Evolutionary conservation across 2,329 filamentous ascomycete genomes (phyloP).

Genomic region (Sporothrix inflata): DNA sequence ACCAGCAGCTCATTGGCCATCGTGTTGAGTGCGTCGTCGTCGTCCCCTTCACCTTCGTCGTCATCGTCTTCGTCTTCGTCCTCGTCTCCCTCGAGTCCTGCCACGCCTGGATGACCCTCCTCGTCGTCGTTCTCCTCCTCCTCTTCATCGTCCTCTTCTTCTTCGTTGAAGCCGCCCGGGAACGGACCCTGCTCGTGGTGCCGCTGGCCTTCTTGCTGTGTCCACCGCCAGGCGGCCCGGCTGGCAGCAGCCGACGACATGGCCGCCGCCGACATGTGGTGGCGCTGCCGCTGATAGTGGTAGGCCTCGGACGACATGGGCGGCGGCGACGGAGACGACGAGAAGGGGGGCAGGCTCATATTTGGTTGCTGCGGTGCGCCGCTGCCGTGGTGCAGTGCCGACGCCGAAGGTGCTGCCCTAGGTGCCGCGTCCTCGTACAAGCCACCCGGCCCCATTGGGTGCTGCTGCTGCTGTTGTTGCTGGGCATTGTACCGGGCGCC

Average conservation of each 20-base stretch:
- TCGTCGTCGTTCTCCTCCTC: background rate
- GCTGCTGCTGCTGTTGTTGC: constrained; percentile 4
- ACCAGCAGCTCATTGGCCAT: constrained; percentile 8
- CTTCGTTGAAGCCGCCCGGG: constrained; percentile 34
- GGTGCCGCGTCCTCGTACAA: background rate
- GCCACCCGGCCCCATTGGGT: background rate
- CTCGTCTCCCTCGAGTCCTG: background rate
- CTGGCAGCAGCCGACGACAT: constrained; percentile 27
- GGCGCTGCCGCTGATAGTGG: constrained; percentile 25
- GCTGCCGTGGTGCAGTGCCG: background rate
- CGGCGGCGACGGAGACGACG: constrained; percentile 25
- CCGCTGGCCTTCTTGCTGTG: constrained; percentile 29
- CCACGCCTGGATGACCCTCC: background rate
- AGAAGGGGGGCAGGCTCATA: constrained; percentile 6
- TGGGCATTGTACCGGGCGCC: no score
- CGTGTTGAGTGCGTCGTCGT: background rate
- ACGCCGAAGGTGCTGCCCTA: background rate
- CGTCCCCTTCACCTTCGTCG: background rate
- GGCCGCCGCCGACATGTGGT: constrained; percentile 27
- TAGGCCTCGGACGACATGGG: constrained; percentile 17
- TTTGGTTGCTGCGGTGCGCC: background rate
- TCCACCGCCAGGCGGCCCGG: constrained; percentile 23
- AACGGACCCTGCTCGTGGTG: constrained; percentile 27
- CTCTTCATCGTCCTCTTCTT: constrained; percentile 19
- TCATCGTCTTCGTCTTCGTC: constrained; percentile 24